Evolutionary conservation across 176 grass and related monocot species (phyloP), one percentile per base, ranked within the genome.

Genomic region (Canna indica): DNA sequence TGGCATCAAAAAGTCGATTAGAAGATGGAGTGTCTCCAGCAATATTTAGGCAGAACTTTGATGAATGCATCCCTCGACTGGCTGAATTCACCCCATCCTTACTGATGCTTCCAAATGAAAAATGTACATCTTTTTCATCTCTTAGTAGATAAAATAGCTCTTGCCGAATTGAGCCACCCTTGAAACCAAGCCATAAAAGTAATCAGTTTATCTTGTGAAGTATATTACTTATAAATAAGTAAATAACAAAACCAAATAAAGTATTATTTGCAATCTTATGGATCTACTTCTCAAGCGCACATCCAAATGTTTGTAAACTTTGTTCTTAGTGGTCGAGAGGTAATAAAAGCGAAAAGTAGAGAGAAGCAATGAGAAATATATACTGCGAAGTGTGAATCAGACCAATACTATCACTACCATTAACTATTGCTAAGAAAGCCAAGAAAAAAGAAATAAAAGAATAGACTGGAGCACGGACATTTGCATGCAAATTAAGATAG

Each of bases 111-210:
- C 68, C 68, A n/a, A 70, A 70, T 70, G 68, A 47, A 70, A 70
- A 70, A 70, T 70, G 68, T 27, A 70, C 68, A 70, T 70, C 68
- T 32, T 70, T 48, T 31, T 70, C 68, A 70, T 70, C 68, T 70
- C 68, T 70, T n/a, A 70, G 45, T 33, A 70, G 68, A 48, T 70
- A 70, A 31, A 70, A 70, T 31, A 70, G 45, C 12, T 70, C 68
- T 70, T 70, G 68, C 20, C 68, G 26, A 50, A 48, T 25, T 10
- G 68, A 50, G 7, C 68, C 68, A 29, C 68, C 68, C 68, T 69
- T 38, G 14, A 48, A 1, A 70, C 28, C 24, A 16, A 70, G 18
- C 14, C 42, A 1, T 11, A 22, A 47, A 20, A 30, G 11, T 66
- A 24, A 66, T 38, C 35, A 66, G 35, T 0, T 66, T 24, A 66